These are phyloP conservation scores for Penicillium manginii DNA, from an alignment of 495 filamentous ascomycete genomes.

Conservation along the genomic window DNA sequence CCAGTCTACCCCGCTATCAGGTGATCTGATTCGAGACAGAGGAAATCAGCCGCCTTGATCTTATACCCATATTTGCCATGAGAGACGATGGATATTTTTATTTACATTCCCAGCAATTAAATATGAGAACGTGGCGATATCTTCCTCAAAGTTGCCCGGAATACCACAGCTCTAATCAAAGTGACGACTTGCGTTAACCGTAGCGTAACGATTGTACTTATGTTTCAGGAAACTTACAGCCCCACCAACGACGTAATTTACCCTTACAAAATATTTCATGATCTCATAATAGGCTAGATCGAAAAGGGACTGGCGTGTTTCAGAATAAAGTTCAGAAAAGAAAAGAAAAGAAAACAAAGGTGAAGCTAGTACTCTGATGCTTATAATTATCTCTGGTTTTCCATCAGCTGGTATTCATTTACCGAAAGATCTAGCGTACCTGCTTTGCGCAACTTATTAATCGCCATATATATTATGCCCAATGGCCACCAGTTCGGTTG, in stretches of 20 bases:
- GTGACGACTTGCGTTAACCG: conserved; percentile 5
- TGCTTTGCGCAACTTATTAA: no score
- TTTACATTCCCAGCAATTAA: conserved; percentile 2
- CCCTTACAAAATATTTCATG: conserved; percentile 11
- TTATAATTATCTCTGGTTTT: no score
- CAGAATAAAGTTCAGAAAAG: conserved; percentile 14
- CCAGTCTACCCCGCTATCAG: conserved; percentile 6
- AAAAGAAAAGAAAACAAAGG: conserved; percentile 14
- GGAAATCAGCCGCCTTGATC: conserved; percentile 5
- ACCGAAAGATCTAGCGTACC: no score
- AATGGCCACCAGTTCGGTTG: no score
- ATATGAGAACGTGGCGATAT: conserved; percentile 5
- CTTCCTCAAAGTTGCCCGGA: conserved; percentile 4
- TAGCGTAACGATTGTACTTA: conserved; percentile 12
- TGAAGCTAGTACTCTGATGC: no score
- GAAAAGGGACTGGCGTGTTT: conserved; percentile 11
- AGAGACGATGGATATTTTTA: conserved; percentile 5
- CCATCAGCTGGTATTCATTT: no score
- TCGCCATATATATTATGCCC: no score
- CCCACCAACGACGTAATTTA: conserved; percentile 4
- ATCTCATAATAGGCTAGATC: conserved; percentile 7
- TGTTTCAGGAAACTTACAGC: conserved; percentile 14
- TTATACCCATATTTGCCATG: conserved; percentile 4
- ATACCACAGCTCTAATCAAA: conserved; percentile 6
- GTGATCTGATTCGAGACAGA: conserved; percentile 9